Evolutionary conservation across 1,284 basidiomycete genomes (phyloP), one percentile per base, ranked within the genome.

Genomic region (Cystobasidium pallidum): DNA sequence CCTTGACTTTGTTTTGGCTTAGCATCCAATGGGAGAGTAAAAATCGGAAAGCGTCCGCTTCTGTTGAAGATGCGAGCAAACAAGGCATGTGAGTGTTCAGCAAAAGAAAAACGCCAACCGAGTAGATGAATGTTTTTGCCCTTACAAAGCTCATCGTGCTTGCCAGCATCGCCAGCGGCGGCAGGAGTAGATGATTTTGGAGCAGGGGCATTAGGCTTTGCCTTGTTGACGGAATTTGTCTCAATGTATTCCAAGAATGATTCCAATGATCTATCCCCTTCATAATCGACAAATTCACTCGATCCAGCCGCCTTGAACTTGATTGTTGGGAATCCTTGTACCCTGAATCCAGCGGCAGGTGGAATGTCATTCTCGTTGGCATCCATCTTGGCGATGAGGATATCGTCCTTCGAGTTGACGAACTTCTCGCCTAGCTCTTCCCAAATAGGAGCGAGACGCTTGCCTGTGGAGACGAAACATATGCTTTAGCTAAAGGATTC

Each of bases 291-390:
- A 83, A 94, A 98, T 72, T 91, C 88, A 73, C 85, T 84, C 54
- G 86, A 84, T 66, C 95, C 94, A 28, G 96, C 95, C 11, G 89
- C 86, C 83, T 94, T 93, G 87, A 99, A 96, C 82, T 98, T 98
- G 81, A 99, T 82, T 1, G 96, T 98, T 10, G 95, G 95, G 92
- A 96, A 98, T 58, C 91, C 89, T 65, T 77, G 72, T 32, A 81
- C 77, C 65, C 41, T 30, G 65, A 73, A 70, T 52, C 90, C 88
- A 66, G 90, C 88, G 19, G 87, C 87, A 32, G 89, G 85, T 58
- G 96, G 96, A 32, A 99, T 86, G 81, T 99, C 96, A 82, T 99
- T 99, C 83, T 94, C 92, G 74, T 89, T 91, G 4, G 92, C 92
- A 80, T 99, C 95, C 86, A 98, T 90, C 84, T 98, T 97, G 78